Percentiles rank a stretch among this genome's conserved stretches.
Conservation (phyloP, 108 stramenopile genomes). For the Cyclotella baltica region DNA sequence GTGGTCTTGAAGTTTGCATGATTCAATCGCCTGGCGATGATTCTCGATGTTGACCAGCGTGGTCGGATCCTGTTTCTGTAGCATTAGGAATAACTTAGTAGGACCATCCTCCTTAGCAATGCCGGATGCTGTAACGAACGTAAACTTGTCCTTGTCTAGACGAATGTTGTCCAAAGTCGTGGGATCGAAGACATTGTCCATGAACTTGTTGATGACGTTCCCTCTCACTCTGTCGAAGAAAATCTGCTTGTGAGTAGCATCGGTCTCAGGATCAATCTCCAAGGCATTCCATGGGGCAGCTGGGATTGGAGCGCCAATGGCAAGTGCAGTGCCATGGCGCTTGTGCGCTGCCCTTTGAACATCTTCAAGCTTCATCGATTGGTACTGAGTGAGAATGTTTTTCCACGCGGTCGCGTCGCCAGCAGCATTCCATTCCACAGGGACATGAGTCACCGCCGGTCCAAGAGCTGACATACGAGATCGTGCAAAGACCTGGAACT, state of each 20-base stretch:
- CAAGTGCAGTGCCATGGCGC: not conserved
- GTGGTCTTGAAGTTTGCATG: not conserved
- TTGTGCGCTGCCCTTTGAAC: not conserved
- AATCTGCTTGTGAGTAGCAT: not conserved
- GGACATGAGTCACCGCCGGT: not conserved
- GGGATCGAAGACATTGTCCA: not conserved
- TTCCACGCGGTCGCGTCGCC: not conserved
- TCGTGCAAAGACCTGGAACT: not conserved
- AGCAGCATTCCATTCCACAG: not conserved
- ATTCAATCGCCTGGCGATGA: not conserved
- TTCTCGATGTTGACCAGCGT: constrained; percentile 5
- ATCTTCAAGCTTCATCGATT: not conserved
- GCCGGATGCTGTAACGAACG: not conserved
- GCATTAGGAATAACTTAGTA: not conserved
- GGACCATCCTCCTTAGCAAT: not conserved
- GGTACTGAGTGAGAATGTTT: not conserved
- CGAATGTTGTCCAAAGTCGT: not conserved
- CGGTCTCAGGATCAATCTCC: not conserved
- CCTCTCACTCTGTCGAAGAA: not conserved
- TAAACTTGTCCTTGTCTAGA: not conserved
- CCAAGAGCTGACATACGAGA: not conserved
- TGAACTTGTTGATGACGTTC: not conserved
- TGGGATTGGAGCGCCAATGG: not conserved
- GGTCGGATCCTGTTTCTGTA: not conserved
- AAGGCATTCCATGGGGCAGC: not conserved